Conservation (phyloP, 1,284 basidiomycete genomes). For the Ceratobasidium sp. region DNA sequence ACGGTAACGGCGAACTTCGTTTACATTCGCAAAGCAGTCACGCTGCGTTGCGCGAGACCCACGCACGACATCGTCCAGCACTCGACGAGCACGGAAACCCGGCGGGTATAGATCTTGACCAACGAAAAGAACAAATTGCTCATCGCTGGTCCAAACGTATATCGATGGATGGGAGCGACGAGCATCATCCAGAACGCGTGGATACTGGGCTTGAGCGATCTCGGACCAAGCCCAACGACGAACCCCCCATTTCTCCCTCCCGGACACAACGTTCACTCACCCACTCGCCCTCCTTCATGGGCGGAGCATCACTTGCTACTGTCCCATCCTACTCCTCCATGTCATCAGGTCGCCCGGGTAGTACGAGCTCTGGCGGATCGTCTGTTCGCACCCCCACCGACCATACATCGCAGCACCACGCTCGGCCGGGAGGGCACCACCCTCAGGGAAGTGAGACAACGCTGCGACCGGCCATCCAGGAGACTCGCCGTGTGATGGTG, state of each 20-base stretch:
- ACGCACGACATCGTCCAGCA: constrained; percentile 38
- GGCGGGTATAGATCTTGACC: constrained; percentile 27
- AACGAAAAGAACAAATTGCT: constrained; percentile 37
- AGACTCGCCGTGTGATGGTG: constrained; percentile 42
- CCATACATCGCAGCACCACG: background rate
- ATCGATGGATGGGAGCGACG: background rate
- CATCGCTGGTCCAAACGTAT: constrained; percentile 28
- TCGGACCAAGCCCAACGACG: constrained; percentile 7
- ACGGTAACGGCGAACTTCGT: background rate
- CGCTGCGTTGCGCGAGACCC: constrained; percentile 33
- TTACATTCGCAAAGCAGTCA: constrained; percentile 32
- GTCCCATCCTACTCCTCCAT: constrained; percentile 34
- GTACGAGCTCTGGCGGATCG: constrained; percentile 32
- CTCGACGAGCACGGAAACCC: constrained; percentile 41
- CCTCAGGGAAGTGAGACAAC: constrained; percentile 40
- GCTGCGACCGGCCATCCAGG: constrained; percentile 25
- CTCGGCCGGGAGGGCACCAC: constrained; percentile 28
- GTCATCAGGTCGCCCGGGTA: constrained; percentile 29
- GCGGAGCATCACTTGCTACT: constrained; percentile 28
- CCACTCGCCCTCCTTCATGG: constrained; percentile 13
- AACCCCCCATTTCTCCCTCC: constrained; percentile 23
- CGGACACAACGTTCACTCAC: constrained; percentile 19
- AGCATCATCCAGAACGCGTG: constrained; percentile 3
- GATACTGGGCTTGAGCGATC: background rate
- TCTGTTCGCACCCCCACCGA: constrained; percentile 35